Conservation (phyloP, 441 rosid genomes). For the Hura crepitans region DNA sequence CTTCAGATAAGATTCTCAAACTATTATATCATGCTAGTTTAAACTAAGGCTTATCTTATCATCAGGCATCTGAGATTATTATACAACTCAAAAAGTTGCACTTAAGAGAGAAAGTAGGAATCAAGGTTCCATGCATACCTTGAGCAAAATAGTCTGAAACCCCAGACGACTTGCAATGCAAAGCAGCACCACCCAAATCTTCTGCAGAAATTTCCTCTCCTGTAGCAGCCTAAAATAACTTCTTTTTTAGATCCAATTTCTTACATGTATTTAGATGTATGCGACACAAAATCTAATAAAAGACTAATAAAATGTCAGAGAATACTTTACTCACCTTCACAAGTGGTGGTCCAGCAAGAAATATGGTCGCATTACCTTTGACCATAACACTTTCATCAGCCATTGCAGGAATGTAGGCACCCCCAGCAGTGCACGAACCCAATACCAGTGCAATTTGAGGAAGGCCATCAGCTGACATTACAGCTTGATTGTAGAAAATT, state of each 20-base stretch:
- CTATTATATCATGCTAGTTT: not conserved
- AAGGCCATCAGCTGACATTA: constrained; percentile 91
- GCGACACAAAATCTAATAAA: not conserved
- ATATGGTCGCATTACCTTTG: constrained; percentile 92
- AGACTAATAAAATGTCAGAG: not conserved
- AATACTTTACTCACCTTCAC: constrained; percentile 59
- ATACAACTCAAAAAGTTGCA: constrained; percentile 21
- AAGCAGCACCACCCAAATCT: constrained; percentile 85
- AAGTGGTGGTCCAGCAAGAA: constrained; percentile 96
- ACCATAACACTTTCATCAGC: constrained; percentile 99
- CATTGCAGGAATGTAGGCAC: constrained; percentile 99
- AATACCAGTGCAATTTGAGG: constrained; percentile 93
- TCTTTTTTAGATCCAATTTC: constrained; percentile 31
- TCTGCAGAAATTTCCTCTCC: constrained; percentile 98
- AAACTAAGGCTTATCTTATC: constrained; percentile 8
- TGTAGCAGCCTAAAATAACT: constrained; percentile 83
- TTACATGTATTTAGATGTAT: not conserved
- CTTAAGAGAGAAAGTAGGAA: constrained; percentile 5
- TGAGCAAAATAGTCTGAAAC: constrained; percentile 97
- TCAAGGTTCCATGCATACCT: constrained; percentile 42
- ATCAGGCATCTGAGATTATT: constrained; percentile 13
- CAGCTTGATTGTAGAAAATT: constrained; percentile 87
- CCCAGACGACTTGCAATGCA: constrained; percentile 95
- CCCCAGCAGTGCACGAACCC: constrained; percentile 97
- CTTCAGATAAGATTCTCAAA: constrained; percentile 2